Evolutionary conservation across 2,329 filamentous ascomycete genomes (phyloP).

Genomic region (Hypoxylon sp.): DNA sequence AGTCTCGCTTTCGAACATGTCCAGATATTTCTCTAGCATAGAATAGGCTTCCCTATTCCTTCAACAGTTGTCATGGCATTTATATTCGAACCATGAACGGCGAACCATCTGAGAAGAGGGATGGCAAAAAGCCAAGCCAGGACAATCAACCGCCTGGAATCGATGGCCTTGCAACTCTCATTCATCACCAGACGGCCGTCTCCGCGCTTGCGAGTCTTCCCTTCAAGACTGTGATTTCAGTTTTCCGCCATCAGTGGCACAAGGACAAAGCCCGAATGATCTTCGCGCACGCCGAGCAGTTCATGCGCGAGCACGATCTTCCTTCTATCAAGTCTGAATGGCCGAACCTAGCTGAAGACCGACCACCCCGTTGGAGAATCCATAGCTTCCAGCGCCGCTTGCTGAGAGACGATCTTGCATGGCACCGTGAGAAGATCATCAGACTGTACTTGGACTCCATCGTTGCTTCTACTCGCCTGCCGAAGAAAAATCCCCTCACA

Average conservation of each 20-base stretch:
- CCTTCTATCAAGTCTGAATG: slow-evolving; percentile 24
- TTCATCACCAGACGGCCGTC: slow-evolving; percentile 45
- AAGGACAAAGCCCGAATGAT: slow-evolving; percentile 48
- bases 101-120: slow-evolving; percentile 34
- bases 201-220: slow-evolving; percentile 46
- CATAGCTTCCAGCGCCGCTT: slow-evolving; percentile 32
- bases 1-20: slow-evolving; percentile 3
- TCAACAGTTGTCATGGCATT: slow-evolving; percentile 21
- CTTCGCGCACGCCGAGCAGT: slow-evolving; percentile 50
- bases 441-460: slow-evolving; percentile 37
- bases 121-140: slow-evolving; percentile 28
- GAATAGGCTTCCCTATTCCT: slow-evolving; percentile 4
- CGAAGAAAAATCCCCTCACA: slow-evolving; percentile 35
- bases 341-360: slow-evolving; percentile 37
- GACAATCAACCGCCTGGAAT: slow-evolving; percentile 22
- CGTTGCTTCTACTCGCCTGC: slow-evolving; percentile 35
- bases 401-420: slow-evolving; percentile 36
- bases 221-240: slow-evolving; percentile 43
- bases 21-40: not conserved
- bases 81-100: slow-evolving; percentile 31
- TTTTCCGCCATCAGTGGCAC: slow-evolving; percentile 49
- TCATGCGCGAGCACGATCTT: slow-evolving; percentile 36
- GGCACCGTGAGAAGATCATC: slow-evolving; percentile 43
- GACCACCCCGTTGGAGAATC: slow-evolving; percentile 29
- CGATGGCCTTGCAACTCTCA: slow-evolving; percentile 10